phyloP scores from a whole-genome alignment of 83 land plant species.

The Picea abies region DNA sequence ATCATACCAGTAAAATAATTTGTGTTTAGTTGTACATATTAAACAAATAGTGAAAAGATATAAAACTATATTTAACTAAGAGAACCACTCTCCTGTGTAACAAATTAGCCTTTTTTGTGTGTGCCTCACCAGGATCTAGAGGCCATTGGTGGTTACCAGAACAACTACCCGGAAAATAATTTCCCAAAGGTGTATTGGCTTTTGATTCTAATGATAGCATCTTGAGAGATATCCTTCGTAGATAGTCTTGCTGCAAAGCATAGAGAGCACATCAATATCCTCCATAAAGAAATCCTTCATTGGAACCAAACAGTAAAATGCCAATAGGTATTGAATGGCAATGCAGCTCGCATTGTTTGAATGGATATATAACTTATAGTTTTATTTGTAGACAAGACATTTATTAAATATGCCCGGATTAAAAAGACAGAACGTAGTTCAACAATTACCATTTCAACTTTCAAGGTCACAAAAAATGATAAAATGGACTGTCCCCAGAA shows the following conservation, averaged over 20 bases:
- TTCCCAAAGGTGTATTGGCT: neutral
- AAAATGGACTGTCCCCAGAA: neutral
- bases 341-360: no score
- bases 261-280: neutral
- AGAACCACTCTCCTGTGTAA: neutral
- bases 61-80: neutral
- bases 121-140: conserved; percentile 50
- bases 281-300: neutral
- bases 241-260: conserved; percentile 73
- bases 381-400: no score
- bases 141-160: no score
- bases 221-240: conserved; percentile 79
- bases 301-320: no score
- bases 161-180: conserved; percentile 28
- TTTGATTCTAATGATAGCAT: conserved; percentile 61
- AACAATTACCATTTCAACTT: neutral
- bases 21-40: neutral
- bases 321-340: no score
- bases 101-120: no score
- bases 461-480: neutral
- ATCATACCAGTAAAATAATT: neutral
- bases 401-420: no score
- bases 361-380: no score
- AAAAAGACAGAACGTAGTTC: neutral
- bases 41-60: neutral